Evolutionary conservation across 208 protist genomes (phyloP).

Genomic region (Crithidia expoeki): DNA sequence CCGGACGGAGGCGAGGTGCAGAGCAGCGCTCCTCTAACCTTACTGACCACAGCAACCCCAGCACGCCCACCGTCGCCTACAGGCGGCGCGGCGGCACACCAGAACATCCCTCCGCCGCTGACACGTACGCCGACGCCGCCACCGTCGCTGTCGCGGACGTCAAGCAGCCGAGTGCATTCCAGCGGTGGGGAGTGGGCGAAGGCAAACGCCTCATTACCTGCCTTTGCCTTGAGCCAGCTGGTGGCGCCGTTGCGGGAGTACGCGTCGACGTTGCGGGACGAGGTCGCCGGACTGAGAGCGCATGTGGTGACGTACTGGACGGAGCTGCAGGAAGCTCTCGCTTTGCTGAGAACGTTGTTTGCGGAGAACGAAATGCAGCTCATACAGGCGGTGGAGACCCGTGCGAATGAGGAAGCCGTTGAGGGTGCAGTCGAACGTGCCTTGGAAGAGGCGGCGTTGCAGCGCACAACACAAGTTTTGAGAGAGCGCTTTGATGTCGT

Average conservation of each 20-base stretch:
- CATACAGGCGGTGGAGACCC: neutral
- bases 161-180: neutral
- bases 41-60: neutral
- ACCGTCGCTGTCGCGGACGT: constrained; percentile 1
- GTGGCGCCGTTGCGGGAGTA: neutral
- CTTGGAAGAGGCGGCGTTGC: constrained; percentile 29
- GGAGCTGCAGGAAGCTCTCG: constrained; percentile 22
- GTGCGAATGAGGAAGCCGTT: neutral
- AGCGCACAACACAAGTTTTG: constrained; percentile 18
- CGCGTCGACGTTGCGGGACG: neutral
- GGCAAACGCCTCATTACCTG: neutral
- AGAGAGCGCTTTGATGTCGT: constrained; percentile 11
- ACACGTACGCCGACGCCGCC: constrained; percentile 2
- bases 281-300: constrained; percentile 7
- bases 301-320: constrained; percentile 9
- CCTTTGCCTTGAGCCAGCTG: neutral
- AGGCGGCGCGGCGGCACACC: no score
- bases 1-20: constrained; percentile 12
- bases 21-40: neutral
- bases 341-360: constrained; percentile 7
- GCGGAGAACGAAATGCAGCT: neutral
- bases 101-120: neutral
- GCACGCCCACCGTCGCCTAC: no score
- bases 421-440: constrained; percentile 5
- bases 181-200: neutral